These are phyloP conservation scores for Alternaria sp. DNA, from an alignment of 2,329 filamentous ascomycete genomes.

Conservation along the genomic window DNA sequence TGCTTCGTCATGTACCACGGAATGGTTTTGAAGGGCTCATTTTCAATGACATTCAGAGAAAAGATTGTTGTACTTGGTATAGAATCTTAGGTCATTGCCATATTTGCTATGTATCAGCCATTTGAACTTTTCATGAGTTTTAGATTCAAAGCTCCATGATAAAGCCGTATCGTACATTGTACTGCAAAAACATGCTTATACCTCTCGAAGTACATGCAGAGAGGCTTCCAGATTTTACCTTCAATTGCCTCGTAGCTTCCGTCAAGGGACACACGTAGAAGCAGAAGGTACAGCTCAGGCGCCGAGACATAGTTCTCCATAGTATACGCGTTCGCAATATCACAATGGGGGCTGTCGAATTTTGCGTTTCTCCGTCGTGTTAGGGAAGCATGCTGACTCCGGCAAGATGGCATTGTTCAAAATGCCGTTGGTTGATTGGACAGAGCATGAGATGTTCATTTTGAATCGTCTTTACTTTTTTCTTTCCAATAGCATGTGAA, in stretches of 20 bases:
- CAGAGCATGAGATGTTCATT: not conserved
- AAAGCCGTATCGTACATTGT: constrained; percentile 68
- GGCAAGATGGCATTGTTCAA: constrained; percentile 2
- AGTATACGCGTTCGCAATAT: constrained; percentile 16
- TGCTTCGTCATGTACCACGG: constrained; percentile 66
- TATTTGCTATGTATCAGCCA: not conserved
- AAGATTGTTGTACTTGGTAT: not conserved
- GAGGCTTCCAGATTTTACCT: not conserved
- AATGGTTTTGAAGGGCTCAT: constrained; percentile 68
- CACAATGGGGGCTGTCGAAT: not conserved
- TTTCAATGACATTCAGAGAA: not conserved
- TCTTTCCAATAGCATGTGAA: not conserved
- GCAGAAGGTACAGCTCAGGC: not conserved
- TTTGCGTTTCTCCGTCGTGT: constrained; percentile 9
- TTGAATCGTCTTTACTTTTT: not conserved
- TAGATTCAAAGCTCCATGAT: constrained; percentile 65
- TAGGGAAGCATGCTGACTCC: not conserved
- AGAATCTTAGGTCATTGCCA: not conserved
- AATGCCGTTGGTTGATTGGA: not conserved
- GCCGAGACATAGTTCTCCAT: not conserved
- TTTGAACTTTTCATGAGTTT: constrained; percentile 29
- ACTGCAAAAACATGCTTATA: constrained; percentile 54
- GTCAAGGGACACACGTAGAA: not conserved
- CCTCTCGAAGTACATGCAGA: constrained; percentile 14
- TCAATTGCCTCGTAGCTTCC: not conserved